Percentiles rank a stretch among this genome's conserved stretches.
Conservation (phyloP, 345 rosid genomes). For the Iberis pinnata region DNA sequence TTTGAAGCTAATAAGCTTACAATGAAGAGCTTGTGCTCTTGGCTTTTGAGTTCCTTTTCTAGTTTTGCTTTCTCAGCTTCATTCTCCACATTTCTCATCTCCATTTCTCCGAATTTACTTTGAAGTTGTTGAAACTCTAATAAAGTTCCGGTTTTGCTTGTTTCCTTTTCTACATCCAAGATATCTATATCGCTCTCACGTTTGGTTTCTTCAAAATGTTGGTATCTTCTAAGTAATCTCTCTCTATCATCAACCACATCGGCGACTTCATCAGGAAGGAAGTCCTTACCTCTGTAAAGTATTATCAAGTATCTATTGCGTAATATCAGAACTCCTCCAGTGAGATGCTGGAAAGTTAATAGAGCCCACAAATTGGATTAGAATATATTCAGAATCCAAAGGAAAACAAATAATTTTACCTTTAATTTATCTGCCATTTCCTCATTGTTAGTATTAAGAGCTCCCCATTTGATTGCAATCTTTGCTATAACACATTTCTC, state of each 20-base stretch:
- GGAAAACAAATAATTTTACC: constrained; percentile 27
- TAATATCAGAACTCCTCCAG: constrained; percentile 70
- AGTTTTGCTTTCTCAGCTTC: constrained; percentile 53
- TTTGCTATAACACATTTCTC: constrained; percentile 64
- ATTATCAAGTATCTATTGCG: constrained; percentile 66
- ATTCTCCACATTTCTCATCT: constrained; percentile 32
- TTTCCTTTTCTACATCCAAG: constrained; percentile 29
- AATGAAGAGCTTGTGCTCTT: constrained; percentile 56
- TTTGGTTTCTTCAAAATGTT: constrained; percentile 55
- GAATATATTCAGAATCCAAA: constrained; percentile 4
- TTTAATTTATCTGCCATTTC: constrained; percentile 76
- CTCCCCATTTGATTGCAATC: constrained; percentile 85
- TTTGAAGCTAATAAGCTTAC: constrained; percentile 37
- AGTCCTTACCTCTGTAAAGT: constrained; percentile 81
- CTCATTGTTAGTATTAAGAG: constrained; percentile 61
- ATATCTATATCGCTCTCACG: constrained; percentile 44
- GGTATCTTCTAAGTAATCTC: constrained; percentile 45
- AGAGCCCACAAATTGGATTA: constrained; percentile 4
- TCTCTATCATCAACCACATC: constrained; percentile 57
- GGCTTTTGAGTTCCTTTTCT: constrained; percentile 49
- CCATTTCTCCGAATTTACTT: constrained; percentile 33
- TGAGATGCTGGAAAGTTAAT: constrained; percentile 46
- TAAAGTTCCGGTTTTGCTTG: constrained; percentile 54
- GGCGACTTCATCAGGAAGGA: constrained; percentile 50
- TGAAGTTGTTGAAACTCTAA: constrained; percentile 56